phyloP scores from a whole-genome alignment of 345 rosid species.

The Erodium maritimum region DNA sequence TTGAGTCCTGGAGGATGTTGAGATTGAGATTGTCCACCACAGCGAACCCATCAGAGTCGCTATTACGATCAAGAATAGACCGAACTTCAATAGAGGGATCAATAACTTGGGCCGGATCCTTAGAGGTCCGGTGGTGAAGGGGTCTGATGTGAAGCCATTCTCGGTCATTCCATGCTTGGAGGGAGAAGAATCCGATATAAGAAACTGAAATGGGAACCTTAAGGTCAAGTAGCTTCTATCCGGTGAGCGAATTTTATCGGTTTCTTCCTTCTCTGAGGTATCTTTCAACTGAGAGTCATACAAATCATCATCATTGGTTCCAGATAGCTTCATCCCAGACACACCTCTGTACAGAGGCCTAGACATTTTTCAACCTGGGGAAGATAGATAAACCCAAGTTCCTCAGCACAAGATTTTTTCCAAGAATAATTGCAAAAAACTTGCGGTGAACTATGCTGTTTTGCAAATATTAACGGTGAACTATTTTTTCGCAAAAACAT shows the following conservation, averaged over 20 bases:
- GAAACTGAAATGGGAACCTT: conserved; percentile 49
- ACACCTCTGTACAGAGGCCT: conserved; percentile 72
- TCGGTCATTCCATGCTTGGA: conserved; percentile 45
- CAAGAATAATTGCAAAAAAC: no score
- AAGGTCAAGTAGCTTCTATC: conserved; percentile 30
- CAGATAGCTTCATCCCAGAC: conserved; percentile 51
- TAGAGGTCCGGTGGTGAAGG: conserved; percentile 29
- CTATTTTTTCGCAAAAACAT: no score
- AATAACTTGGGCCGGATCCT: conserved; percentile 52
- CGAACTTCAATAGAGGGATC: conserved; percentile 47
- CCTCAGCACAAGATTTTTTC: neutral
- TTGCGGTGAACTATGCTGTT: no score
- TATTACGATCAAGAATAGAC: conserved; percentile 57
- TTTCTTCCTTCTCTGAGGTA: conserved; percentile 56
- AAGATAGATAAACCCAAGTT: neutral
- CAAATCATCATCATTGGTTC: conserved; percentile 34
- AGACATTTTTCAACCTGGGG: conserved; percentile 29
- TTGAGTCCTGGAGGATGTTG: conserved; percentile 58
- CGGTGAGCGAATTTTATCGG: conserved; percentile 41
- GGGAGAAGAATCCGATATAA: conserved; percentile 39
- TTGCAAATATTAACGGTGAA: no score
- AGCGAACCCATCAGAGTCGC: conserved; percentile 69
- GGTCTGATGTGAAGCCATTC: conserved; percentile 51
- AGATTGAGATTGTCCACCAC: conserved; percentile 87
- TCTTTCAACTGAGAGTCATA: conserved; percentile 73